Evolutionary conservation across 1,284 basidiomycete species (phyloP), one percentile per base, ranked within the genome.

Genomic region (Leccinum fallax): DNA sequence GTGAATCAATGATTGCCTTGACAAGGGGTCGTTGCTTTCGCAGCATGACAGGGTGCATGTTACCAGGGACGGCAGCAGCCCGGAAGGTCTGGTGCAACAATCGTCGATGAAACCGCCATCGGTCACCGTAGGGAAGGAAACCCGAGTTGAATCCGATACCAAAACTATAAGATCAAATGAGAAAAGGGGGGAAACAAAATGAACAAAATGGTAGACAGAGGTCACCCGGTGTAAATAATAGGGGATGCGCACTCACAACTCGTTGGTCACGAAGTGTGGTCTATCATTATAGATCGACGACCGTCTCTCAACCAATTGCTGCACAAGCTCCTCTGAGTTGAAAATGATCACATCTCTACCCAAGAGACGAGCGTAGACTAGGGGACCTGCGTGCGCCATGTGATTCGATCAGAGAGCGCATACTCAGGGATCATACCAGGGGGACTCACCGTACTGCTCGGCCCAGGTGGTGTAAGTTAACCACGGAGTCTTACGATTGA

Each of bases 251-350:
- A 38, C 62, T 61, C 48, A 63, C 62, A 62, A 55, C 10, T 55
- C 60, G 48, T 56, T 62, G 9, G 62, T 62, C 19, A 59, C 54
- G 24, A 54, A 55, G 15, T 30, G 32, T 11, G 67, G 67, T 13
- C 72, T 58, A 38, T 69, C 72, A 4, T 65, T 68, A 49, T 71
- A 73, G 24, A 69, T 60, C 10, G 61, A 30, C 7, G 68, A 66
- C 16, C 69, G 65, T 57, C 63, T 66, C 21, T 72, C 72, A 32
- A 74, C 36, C 5, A 74, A 59, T 19, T 68, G 65, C 8, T 63
- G 58, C 13, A 67, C 62, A 26, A 66, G 63, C 46, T 69, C 63
- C 16, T 62, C 52, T 28, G 67, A 67, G 48, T 70, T 74, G 21
- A 74, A 21, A n/a, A 74, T 56, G 11, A 55, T 36, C 46, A 71